These are phyloP conservation scores for Davidsoniella australis DNA, from an alignment of 2,329 filamentous ascomycete genomes.

Conservation along the genomic window DNA sequence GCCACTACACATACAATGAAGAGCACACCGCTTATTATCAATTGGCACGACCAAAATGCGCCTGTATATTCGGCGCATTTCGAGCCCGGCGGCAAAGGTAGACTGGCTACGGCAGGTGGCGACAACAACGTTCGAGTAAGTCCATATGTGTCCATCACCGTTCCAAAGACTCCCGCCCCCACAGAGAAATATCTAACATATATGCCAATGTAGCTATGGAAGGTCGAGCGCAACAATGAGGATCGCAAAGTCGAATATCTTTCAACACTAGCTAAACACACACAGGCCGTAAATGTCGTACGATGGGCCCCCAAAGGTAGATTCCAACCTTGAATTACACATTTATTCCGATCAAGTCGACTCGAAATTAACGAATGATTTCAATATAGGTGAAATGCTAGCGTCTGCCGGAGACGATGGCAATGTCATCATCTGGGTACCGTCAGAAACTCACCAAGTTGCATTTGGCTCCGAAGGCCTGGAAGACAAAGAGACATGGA, in stretches of 20 bases:
- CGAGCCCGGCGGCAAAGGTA: slow-evolving; percentile 77
- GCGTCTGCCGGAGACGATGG: slow-evolving; percentile 94
- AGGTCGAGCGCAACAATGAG: slow-evolving; percentile 66
- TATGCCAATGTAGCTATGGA: slow-evolving; percentile 51
- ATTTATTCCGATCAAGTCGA: slow-evolving; percentile 11
- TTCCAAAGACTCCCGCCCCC: background rate
- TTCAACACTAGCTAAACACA: slow-evolving; percentile 81
- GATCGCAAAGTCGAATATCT: slow-evolving; percentile 83
- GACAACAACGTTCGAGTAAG: slow-evolving; percentile 89
- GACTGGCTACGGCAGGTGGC: slow-evolving; percentile 83
- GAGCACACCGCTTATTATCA: slow-evolving; percentile 86
- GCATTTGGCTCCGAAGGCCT: slow-evolving; percentile 65
- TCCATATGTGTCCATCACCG: slow-evolving; percentile 12
- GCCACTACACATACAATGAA: slow-evolving; percentile 50
- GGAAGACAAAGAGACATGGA: slow-evolving; percentile 94
- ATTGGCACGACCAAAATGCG: slow-evolving; percentile 95
- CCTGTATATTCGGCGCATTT: slow-evolving; percentile 97
- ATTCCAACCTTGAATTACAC: slow-evolving; percentile 14
- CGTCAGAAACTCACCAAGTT: slow-evolving; percentile 55
- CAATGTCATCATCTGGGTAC: slow-evolving; percentile 92
- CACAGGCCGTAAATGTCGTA: slow-evolving; percentile 94
- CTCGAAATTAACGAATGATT: background rate
- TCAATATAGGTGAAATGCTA: slow-evolving; percentile 59
- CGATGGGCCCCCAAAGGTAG: slow-evolving; percentile 85
- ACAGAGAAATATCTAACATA: background rate